Evolutionary conservation across 139 green algal genomes (phyloP).

Genomic region (Nannochloris sp.): DNA sequence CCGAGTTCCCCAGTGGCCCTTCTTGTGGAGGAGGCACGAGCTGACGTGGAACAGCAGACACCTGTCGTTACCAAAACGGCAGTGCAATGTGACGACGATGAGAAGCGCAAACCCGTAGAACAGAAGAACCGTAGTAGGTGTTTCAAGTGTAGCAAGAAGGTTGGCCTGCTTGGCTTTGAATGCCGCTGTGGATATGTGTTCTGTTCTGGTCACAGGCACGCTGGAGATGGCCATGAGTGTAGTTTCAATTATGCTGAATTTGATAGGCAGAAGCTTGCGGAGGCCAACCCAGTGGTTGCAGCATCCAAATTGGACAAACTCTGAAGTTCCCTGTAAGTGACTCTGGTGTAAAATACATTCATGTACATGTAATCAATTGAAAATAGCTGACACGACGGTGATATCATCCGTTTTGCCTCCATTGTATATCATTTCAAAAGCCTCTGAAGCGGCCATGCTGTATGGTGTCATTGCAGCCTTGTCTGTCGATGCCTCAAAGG

Average conservation of each 20-base stretch:
- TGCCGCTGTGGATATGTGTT: slow-evolving; percentile 36
- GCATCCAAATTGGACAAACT: slow-evolving; percentile 33
- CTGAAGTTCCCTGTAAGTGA: background rate
- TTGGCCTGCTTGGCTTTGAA: slow-evolving; percentile 35
- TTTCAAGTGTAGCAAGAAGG: slow-evolving; percentile 36
- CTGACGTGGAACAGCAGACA: background rate
- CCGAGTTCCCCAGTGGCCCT: background rate
- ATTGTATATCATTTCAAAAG: slow-evolving; percentile 83
- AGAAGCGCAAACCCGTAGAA: no score
- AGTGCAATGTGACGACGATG: background rate
- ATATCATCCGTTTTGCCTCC: slow-evolving; percentile 83
- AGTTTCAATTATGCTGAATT: slow-evolving; percentile 23
- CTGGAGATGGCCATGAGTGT: slow-evolving; percentile 21
- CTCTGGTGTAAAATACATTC: background rate
- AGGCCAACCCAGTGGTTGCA: slow-evolving; percentile 24
- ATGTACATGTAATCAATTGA: slow-evolving; percentile 4
- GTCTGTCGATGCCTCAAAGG: slow-evolving; percentile 67
- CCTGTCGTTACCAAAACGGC: background rate
- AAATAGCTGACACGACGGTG: slow-evolving; percentile 39
- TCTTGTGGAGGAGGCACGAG: background rate
- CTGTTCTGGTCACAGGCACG: slow-evolving; percentile 33
- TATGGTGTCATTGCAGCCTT: slow-evolving; percentile 69
- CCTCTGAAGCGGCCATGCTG: slow-evolving; percentile 62
- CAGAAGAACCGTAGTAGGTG: slow-evolving; percentile 27
- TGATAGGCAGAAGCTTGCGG: slow-evolving; percentile 21